Evolutionary conservation across 805 yeast species (phyloP).

Genomic region (Ogataea trehalophila): DNA sequence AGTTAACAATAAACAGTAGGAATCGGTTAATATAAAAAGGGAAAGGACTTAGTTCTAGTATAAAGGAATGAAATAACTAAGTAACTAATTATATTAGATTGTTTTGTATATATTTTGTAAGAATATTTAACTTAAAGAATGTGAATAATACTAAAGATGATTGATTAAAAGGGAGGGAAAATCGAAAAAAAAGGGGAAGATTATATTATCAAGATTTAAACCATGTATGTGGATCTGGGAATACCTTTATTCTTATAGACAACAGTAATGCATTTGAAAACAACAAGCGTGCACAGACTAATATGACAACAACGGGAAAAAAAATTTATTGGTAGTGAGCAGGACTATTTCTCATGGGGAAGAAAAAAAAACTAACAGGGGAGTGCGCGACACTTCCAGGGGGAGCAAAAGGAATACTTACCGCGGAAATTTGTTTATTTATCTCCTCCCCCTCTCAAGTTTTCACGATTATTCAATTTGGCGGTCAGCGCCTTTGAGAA

Average conservation of each 20-base stretch:
- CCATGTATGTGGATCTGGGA: neutral
- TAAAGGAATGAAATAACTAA: constrained; percentile 1
- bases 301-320: too few species aligned
- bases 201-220: neutral
- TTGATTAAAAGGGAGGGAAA: neutral
- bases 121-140: neutral
- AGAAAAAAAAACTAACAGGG: too few species aligned
- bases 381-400: too few species aligned
- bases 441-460: too few species aligned
- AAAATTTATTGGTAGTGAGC: too few species aligned
- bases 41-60: neutral
- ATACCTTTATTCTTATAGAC: neutral
- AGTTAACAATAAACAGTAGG: neutral
- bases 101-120: neutral
- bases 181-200: neutral
- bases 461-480: too few species aligned
- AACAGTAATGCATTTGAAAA: too few species aligned
- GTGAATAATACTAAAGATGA: neutral
- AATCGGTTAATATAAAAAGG: neutral
- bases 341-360: too few species aligned
- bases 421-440: too few species aligned
- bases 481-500: too few species aligned
- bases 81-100: neutral
- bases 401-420: too few species aligned
- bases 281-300: neutral